Base-by-base conservation (phyloP, 495 filamentous ascomycete species). In the Aspergillus olivimuriae region DNA sequence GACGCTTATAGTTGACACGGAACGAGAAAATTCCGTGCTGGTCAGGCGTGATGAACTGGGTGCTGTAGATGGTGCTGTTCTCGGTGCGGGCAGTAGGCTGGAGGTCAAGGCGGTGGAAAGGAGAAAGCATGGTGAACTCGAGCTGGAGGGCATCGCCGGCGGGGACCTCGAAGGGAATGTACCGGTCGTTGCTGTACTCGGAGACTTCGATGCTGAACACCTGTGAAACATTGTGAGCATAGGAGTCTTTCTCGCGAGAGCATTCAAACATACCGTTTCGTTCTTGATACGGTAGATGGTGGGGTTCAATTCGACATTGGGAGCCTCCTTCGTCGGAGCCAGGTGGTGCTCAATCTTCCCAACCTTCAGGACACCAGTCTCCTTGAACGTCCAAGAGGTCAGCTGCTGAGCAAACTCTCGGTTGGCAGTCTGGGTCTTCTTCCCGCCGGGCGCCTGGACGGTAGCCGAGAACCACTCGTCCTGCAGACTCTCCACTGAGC, bases 1-100 rank as follows among this genome's bases (percentile, higher is more conserved):
- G 89, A 3, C 92, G 83, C 71, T 90, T 91, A 75, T 96, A 95
- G 75, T 95, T 91, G 57, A 95, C 76, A 60, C 78, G 78, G 80
- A 97, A 95, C 57, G 91, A 89, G 75, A 96, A 97, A 62, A 97
- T 95, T 55, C 91, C 91, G 74, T 97, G 91, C 66, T 96, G 91
- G 58, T 97, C 94, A 6, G 92, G 92, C 9, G 88, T 72, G 46
- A 73, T 82, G 71, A 97, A 95, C 16, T 76, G 72, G 4, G 80
- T 70, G 51, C 78, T 77, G 74, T 81, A 98, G 24, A 84, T 73
- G 24, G 87, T 83, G 53, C 79, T 80, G 55, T 84, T 85, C 24
- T 72, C 53, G 0, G 83, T 86, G 11, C 68, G 70, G 39, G 55
- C 53, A 14, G 68, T 65, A 12, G 82, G 84, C 19, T 58, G 35